Evolutionary conservation across 2,329 filamentous ascomycete species (phyloP).

Genomic region (Arthroderma sp.): DNA sequence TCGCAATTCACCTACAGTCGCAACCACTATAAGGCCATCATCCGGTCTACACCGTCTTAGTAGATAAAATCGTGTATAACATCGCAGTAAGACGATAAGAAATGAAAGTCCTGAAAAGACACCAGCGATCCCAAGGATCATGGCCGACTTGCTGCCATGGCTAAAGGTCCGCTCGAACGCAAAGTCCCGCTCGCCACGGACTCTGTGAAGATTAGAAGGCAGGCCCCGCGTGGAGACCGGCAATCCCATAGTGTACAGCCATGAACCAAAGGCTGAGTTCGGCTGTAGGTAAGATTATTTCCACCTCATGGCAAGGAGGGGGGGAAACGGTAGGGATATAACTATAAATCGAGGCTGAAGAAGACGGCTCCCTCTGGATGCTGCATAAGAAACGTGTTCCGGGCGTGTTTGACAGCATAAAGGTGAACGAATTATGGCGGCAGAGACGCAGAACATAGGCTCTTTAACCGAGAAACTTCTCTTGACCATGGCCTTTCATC

Average conservation of each 20-base stretch:
- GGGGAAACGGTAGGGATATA: background rate
- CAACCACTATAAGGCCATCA: slow-evolving; percentile 12
- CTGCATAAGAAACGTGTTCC: slow-evolving; percentile 2
- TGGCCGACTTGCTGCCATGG: slow-evolving; percentile 7
- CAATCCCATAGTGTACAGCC: slow-evolving; percentile 1
- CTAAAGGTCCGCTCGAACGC: slow-evolving; percentile 4
- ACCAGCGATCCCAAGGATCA: slow-evolving; percentile 12
- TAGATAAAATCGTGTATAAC: slow-evolving; percentile 10
- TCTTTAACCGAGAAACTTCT: background rate
- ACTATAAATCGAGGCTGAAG: background rate
- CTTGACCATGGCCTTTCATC: background rate
- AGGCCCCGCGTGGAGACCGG: background rate
- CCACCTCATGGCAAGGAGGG: background rate
- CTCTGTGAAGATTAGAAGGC: background rate
- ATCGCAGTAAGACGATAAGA: slow-evolving; percentile 11
- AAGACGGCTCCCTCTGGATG: background rate
- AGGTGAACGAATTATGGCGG: background rate
- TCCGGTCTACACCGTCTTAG: slow-evolving; percentile 10
- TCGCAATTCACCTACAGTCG: slow-evolving; percentile 8
- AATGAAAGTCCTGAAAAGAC: slow-evolving; percentile 12
- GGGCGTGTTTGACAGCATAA: slow-evolving; percentile 2
- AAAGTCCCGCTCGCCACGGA: background rate
- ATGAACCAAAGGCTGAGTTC: background rate
- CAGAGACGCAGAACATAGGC: background rate
- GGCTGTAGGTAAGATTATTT: background rate